A percentile compares a stretch with the other conserved stretches of the same genome.
Conservation (phyloP, 2,329 filamentous ascomycete species). For the Diplodia seriata region DNA sequence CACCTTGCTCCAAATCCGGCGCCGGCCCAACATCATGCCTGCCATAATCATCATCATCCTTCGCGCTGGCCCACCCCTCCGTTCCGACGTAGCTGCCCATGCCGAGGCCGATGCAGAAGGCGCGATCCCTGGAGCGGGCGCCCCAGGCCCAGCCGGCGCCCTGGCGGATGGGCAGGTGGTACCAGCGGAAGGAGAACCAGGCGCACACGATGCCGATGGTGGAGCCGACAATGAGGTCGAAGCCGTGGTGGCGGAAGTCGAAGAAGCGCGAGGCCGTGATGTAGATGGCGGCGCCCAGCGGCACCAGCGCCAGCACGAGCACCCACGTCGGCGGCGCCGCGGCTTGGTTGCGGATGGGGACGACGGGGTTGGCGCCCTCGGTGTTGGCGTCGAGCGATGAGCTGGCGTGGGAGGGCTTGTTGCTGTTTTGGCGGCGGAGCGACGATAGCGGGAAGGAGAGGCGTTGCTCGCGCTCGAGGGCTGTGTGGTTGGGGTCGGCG, state of each 20-base stretch:
- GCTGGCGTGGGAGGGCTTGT: slow-evolving; percentile 36
- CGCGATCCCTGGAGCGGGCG: slow-evolving; percentile 72
- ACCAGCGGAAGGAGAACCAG: slow-evolving; percentile 81
- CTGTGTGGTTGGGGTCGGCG: slow-evolving; percentile 58
- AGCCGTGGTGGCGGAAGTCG: slow-evolving; percentile 89
- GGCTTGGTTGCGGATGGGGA: slow-evolving; percentile 68
- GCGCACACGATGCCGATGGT: slow-evolving; percentile 75
- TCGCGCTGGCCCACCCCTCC: slow-evolving; percentile 51
- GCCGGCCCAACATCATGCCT: background rate
- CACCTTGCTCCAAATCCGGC: slow-evolving; percentile 12
- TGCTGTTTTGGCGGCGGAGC: slow-evolving; percentile 38
- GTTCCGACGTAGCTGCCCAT: slow-evolving; percentile 55
- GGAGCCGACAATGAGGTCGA: slow-evolving; percentile 88
- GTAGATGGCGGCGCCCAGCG: slow-evolving; percentile 77
- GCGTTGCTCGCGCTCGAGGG: slow-evolving; percentile 35
- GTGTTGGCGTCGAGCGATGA: slow-evolving; percentile 32
- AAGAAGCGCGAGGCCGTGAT: slow-evolving; percentile 86
- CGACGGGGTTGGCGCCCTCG: slow-evolving; percentile 30
- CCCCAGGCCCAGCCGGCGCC: slow-evolving; percentile 92
- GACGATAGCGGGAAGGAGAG: slow-evolving; percentile 38
- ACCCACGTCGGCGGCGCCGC: slow-evolving; percentile 85
- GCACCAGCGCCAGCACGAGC: slow-evolving; percentile 71
- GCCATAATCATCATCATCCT: slow-evolving; percentile 21
- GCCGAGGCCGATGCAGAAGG: slow-evolving; percentile 79
- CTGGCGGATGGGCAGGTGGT: slow-evolving; percentile 79